Conservation (phyloP, 1,139 yeast species). For the Meyerozyma sp. region DNA sequence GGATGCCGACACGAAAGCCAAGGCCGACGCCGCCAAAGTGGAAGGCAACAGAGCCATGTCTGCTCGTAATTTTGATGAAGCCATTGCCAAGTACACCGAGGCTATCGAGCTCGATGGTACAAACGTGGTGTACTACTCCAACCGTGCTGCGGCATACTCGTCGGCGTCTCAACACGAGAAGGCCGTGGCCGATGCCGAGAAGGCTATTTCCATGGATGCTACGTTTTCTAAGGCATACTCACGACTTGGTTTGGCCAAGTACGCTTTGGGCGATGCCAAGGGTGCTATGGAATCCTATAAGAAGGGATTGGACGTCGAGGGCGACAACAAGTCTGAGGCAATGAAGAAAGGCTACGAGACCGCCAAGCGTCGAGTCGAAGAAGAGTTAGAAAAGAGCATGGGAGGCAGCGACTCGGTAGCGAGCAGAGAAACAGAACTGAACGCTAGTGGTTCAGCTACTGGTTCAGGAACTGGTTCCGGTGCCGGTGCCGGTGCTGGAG, state of each 20-base stretch:
- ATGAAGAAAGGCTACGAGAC: constrained; percentile 94
- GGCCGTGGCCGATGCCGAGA: constrained; percentile 80
- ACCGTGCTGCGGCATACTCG: constrained; percentile 96
- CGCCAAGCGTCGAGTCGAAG: constrained; percentile 80
- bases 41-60: constrained; percentile 94
- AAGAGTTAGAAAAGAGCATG: constrained; percentile 51
- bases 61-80: constrained; percentile 60
- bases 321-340: constrained; percentile 77
- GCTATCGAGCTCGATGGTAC: constrained; percentile 71
- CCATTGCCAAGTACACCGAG: constrained; percentile 70
- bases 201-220: constrained; percentile 75
- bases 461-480: constrained; percentile 30
- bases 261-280: constrained; percentile 83
- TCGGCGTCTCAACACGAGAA: constrained; percentile 66
- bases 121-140: constrained; percentile 83
- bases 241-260: constrained; percentile 88
- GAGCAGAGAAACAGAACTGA: constrained; percentile 2
- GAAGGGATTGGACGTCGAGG: constrained; percentile 82
- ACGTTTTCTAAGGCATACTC: constrained; percentile 89
- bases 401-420: constrained; percentile 2
- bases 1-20: constrained; percentile 50
- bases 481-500: constrained; percentile 55
- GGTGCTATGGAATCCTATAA: constrained; percentile 89
- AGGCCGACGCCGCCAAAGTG: constrained; percentile 78
- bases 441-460: not conserved